Percentiles rank a stretch among this genome's conserved stretches.
Conservation (phyloP, 2,329 filamentous ascomycete species). For the Xenosphaeropsis pyriputrescens region DNA sequence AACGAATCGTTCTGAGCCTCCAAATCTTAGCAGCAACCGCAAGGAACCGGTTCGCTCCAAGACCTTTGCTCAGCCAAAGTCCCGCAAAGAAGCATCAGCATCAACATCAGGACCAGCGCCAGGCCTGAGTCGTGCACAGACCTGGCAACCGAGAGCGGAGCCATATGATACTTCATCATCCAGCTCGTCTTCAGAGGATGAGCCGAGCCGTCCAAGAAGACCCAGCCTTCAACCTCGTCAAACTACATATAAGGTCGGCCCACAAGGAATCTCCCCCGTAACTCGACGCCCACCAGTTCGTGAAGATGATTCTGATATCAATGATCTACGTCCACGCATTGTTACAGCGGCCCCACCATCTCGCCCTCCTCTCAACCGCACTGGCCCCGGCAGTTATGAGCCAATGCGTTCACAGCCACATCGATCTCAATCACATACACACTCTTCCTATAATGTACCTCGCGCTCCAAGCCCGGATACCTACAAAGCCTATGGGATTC, state of each 20-base stretch:
- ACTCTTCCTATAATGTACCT: background rate
- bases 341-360: background rate
- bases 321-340: constrained; percentile 1
- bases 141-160: constrained; percentile 10
- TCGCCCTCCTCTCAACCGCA: constrained; percentile 6
- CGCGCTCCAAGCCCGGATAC: background rate
- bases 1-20: constrained; percentile 14
- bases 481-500: no score
- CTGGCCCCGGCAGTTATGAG: background rate
- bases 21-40: constrained; percentile 4
- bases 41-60: constrained; percentile 15
- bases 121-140: constrained; percentile 12
- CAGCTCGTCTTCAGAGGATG: constrained; percentile 8
- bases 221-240: no score
- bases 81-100: constrained; percentile 5
- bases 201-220: constrained; percentile 4
- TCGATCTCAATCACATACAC: background rate
- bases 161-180: constrained; percentile 7
- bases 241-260: constrained; percentile 9
- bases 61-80: constrained; percentile 12
- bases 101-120: constrained; percentile 6
- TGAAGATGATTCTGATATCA: constrained; percentile 4
- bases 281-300: constrained; percentile 8
- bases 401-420: background rate
- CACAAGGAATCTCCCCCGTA: constrained; percentile 10